These are phyloP conservation scores for Podaxis carcinomalis DNA, from an alignment of 768 basidiomycete genomes.

Conservation along the genomic window DNA sequence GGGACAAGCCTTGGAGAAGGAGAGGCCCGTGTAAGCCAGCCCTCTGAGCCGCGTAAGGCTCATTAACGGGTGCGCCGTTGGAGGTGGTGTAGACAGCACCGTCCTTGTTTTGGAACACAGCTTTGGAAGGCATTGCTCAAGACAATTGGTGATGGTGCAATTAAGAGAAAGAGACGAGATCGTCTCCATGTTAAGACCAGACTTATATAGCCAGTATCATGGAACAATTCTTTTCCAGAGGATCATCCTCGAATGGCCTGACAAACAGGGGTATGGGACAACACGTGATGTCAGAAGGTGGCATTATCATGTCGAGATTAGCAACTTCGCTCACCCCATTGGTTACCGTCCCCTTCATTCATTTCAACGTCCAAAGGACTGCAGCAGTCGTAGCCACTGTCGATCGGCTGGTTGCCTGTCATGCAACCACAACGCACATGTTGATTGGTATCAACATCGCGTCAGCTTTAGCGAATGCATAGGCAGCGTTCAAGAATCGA, in stretches of 20 bases:
- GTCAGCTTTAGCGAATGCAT: not conserved
- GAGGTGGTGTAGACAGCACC: conserved; percentile 78
- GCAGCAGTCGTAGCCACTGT: not conserved
- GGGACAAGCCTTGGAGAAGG: conserved; percentile 69
- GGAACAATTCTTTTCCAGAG: conserved; percentile 3
- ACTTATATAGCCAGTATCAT: conserved; percentile 5
- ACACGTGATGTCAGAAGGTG: conserved; percentile 1
- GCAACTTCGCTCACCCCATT: not conserved
- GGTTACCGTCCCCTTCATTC: not conserved
- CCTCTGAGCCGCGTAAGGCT: conserved; percentile 79
- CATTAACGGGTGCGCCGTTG: conserved; percentile 69
- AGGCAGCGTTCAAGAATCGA: not conserved
- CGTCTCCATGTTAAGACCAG: not conserved
- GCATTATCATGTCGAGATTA: not conserved
- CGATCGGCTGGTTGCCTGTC: not conserved
- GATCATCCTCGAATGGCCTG: not conserved
- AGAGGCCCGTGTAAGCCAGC: conserved; percentile 77
- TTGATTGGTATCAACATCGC: not conserved
- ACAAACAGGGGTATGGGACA: not conserved
- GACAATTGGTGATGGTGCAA: conserved; percentile 10
- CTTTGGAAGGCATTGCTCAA: conserved; percentile 56
- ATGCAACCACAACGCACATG: not conserved
- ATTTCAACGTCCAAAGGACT: not conserved
- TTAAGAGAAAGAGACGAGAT: conserved; percentile 11
- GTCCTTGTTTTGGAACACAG: conserved; percentile 51